phyloP scores from a whole-genome alignment of 768 basidiomycete genomes.

The Collybiopsis confluens region DNA sequence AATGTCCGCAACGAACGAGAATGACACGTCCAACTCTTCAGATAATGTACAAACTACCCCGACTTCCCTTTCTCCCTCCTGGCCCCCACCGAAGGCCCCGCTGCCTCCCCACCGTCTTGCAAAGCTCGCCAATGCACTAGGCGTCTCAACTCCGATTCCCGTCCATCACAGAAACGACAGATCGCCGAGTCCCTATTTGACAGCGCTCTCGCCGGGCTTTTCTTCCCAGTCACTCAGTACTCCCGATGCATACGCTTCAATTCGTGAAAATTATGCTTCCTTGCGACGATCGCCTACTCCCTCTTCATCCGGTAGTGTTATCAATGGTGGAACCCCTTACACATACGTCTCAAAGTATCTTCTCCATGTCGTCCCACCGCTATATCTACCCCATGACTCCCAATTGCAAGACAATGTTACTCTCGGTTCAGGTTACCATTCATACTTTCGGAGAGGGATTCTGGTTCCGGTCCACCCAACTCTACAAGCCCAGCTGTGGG shows the following conservation, averaged over 20 bases:
- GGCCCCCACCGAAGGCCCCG: slow-evolving; percentile 68
- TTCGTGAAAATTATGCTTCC: slow-evolving; percentile 3
- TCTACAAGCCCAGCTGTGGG: slow-evolving; percentile 74
- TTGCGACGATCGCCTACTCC: slow-evolving; percentile 50
- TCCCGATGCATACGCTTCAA: slow-evolving; percentile 6
- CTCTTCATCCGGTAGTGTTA: slow-evolving; percentile 35
- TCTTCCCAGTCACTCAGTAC: neutral
- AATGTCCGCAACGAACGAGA: slow-evolving; percentile 5
- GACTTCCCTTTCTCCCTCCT: slow-evolving; percentile 32
- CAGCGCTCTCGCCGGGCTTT: slow-evolving; percentile 1
- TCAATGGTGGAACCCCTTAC: slow-evolving; percentile 19
- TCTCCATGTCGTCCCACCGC: slow-evolving; percentile 80
- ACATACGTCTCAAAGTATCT: slow-evolving; percentile 62
- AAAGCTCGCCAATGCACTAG: slow-evolving; percentile 81
- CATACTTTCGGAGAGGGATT: slow-evolving; percentile 79
- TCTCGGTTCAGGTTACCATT: slow-evolving; percentile 69
- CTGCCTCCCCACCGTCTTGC: slow-evolving; percentile 74
- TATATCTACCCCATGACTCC: slow-evolving; percentile 51
- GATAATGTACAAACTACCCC: neutral
- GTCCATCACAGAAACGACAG: slow-evolving; percentile 22
- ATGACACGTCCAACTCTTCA: slow-evolving; percentile 3
- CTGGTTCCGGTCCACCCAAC: slow-evolving; percentile 83
- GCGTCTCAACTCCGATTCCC: slow-evolving; percentile 72
- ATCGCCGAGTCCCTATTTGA: slow-evolving; percentile 1
- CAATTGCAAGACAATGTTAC: slow-evolving; percentile 50